phyloP scores from a whole-genome alignment of 2,329 filamentous ascomycete species.

The Penicillium sp. region DNA sequence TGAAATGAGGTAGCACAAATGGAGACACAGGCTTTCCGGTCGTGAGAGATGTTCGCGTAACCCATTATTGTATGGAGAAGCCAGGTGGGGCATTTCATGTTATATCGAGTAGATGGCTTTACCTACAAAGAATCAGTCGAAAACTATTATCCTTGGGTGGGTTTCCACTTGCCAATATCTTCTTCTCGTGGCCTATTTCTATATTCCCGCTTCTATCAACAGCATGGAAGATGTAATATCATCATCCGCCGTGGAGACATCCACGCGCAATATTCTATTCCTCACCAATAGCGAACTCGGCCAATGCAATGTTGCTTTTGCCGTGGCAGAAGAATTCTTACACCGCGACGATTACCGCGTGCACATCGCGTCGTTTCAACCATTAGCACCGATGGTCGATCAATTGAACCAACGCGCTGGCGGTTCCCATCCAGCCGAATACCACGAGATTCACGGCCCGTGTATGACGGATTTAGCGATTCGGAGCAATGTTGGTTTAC shows the following conservation, averaged over 20 bases:
- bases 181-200: too few species aligned
- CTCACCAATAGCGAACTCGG: slow-evolving; percentile 46
- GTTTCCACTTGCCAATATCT: too few species aligned
- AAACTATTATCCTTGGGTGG: too few species aligned
- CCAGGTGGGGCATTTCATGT: slow-evolving; percentile 2
- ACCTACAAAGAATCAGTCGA: too few species aligned
- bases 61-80: slow-evolving; percentile 5
- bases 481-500: slow-evolving; percentile 23
- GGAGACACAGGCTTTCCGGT: neutral
- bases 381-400: slow-evolving; percentile 32
- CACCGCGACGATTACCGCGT: slow-evolving; percentile 36
- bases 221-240: too few species aligned
- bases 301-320: slow-evolving; percentile 45
- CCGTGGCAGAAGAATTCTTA: slow-evolving; percentile 40
- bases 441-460: slow-evolving; percentile 33
- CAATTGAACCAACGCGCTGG: slow-evolving; percentile 20
- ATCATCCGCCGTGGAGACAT: slow-evolving; percentile 11
- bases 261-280: slow-evolving; percentile 33
- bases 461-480: slow-evolving; percentile 33
- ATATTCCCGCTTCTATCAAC: too few species aligned
- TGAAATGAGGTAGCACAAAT: slow-evolving; percentile 1
- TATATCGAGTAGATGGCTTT: neutral
- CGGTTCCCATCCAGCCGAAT: slow-evolving; percentile 14
- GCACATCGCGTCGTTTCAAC: slow-evolving; percentile 43
- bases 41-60: slow-evolving; percentile 8